Percentiles rank a stretch among this genome's conserved stretches.
Evolutionary conservation across 2,329 filamentous ascomycete genomes (phyloP).

Genomic region (Aureobasidium sp.): DNA sequence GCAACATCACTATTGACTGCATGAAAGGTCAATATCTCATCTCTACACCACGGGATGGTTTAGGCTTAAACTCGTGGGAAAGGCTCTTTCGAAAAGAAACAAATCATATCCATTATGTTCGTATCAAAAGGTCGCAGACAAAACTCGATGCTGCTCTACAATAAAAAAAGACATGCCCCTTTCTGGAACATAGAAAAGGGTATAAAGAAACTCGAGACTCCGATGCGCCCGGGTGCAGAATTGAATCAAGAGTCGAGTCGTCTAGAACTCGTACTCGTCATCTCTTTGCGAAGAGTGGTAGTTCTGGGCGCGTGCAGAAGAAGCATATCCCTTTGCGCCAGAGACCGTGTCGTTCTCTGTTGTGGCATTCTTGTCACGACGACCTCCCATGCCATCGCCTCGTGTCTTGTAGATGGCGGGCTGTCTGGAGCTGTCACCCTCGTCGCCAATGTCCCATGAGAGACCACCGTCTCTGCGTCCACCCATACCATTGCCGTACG

Average conservation of each 20-base stretch:
- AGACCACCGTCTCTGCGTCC: slow-evolving; percentile 22
- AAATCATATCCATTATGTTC: slow-evolving; percentile 1
- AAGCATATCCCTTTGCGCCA: slow-evolving; percentile 1
- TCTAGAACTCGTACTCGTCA: slow-evolving; percentile 13
- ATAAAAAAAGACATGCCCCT: not conserved
- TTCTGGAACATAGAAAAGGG: not conserved
- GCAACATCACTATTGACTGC: too few species aligned
- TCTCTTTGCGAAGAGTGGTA: slow-evolving; percentile 22
- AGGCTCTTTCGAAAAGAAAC: too few species aligned
- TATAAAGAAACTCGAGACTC: not conserved
- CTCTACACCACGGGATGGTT: too few species aligned
- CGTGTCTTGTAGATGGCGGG: slow-evolving; percentile 32
- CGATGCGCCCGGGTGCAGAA: not conserved
- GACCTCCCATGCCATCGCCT: slow-evolving; percentile 52
- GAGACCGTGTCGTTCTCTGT: slow-evolving; percentile 1
- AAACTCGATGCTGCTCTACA: not conserved
- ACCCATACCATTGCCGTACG: slow-evolving; percentile 53
- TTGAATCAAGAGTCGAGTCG: not conserved
- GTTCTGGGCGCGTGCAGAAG: not conserved
- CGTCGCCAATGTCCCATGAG: slow-evolving; percentile 15
- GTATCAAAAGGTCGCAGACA: not conserved
- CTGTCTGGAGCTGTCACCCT: slow-evolving; percentile 19
- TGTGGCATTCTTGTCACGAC: slow-evolving; percentile 10
- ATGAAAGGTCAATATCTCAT: too few species aligned
- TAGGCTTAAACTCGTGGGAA: too few species aligned